Evolutionary conservation across 805 yeast species (phyloP), one percentile per base, ranked within the genome.

Genomic region (Cyberlindnera maclurae): DNA sequence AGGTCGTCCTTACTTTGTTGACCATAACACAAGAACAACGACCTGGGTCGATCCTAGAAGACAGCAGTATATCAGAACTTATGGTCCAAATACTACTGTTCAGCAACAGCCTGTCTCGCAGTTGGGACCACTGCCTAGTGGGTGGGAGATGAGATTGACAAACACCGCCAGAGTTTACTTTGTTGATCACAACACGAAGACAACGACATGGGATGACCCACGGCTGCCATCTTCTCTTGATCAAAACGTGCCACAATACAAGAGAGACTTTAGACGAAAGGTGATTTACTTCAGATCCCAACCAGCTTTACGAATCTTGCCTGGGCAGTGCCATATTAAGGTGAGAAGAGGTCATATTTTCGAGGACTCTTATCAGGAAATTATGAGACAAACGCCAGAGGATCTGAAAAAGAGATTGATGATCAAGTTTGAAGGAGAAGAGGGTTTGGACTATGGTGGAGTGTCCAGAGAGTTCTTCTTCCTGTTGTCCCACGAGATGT

Each of bases 41-140:
- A 93, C 99, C 11, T 93, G 99, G 99, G 99, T 93, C 34, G 99
- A 93, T 63, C 99, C 99, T 49, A 78, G 99, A 65, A 79, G 98
- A 64, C 98, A 93, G 65, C 99, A 93, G 67, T 93, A 87, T 63
- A 93, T 93, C 53, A 82, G 97, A 60, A 87, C 95, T 45, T 88
- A 84, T 61, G 97, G 96, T 20, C 89, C 75, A 64, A 71, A 73
- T 45, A 82, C 96, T 4, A 87, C 96, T 15, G 87, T 90, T 51
- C 96, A 89, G 66, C 97, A 93, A 54, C 98, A 93, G 68, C 96
- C 97, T 24, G 96, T 93, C 11, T 83, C 95, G 32, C 97, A 94
- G 58, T 72, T 93, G 62, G 98, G 98, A 13, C 98, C 98, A 38
- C 71, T 93, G 57, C 99, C 99, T 34, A 79, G 90, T 39, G 99